Base-by-base conservation (phyloP, 179 eudicot species). In the Nepenthes alata region DNA sequence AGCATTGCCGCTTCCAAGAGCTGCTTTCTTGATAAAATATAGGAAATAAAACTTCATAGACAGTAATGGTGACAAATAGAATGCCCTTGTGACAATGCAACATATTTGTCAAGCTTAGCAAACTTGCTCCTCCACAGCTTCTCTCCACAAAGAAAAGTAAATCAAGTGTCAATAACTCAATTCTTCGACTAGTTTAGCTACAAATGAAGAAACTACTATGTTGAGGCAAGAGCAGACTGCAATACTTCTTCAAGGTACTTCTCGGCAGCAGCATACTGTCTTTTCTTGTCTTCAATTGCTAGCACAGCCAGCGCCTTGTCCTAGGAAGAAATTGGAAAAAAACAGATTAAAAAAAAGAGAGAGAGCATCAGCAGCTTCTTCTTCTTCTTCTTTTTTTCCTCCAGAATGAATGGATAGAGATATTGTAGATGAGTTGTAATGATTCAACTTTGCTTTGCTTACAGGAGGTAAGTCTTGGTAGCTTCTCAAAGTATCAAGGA, bases 401-500 rank as follows among this genome's bases (percentile, higher is more conserved):
- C 4, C 9, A 14, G 2, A 12, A 44, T 6, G 51, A 36, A 69
- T 57, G 59, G 7, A 52, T 52, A 11, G 11, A 6, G n/a, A 62
- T 35, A 34, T 13, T 25, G 38, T 15, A 57, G 15, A 13, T 14
- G 9, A 13, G 2, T 13, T 3, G 38, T 4, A 52, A 35, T 37
- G 37, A 53, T 48, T 11, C 47, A 50, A 47, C 35, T 47, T 45
- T 25, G 25, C 25, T 25, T 61, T 56, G 60, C 37, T 75, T 83
- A 93, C 98, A 25, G 98, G 98, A 57, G 98, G 98, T 78, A 93
- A 71, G 72, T 93, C 98, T 75, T 89, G 95, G 79, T 93, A 93
- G 75, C 96, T 93, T 80, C 96, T 81, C 76, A 93, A 74, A 16
- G 93, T 89, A 62, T 89, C 98, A 2, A 93, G 83, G 54, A 93